Evolutionary conservation across 768 basidiomycete species (phyloP), one percentile per base, ranked within the genome.

Genomic region (Amanita exitialis): DNA sequence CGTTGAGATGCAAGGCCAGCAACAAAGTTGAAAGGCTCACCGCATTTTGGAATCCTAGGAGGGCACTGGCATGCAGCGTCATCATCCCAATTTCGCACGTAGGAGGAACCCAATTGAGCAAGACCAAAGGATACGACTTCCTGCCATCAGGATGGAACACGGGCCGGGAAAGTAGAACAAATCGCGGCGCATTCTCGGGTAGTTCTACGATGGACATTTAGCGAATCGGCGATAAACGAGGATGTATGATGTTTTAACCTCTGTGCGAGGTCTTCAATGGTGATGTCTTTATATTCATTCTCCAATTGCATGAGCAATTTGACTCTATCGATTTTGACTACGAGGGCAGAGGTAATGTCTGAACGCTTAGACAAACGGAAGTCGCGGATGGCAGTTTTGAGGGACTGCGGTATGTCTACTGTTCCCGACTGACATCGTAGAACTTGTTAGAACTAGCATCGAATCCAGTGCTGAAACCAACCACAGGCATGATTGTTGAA

Each of bases 271-370:
- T 94, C 90, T 58, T 87, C 86, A 52, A 92, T 79, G 50, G 74
- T 75, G 53, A 89, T 83, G 53, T 79, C 68, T 60, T 86, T 82
- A 56, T 88, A 83, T 61, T 83, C 80, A 49, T 91, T 88, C 28
- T 82, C 86, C 59, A 90, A 83, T 62, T 86, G 84, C 84, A 96
- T 86, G 56, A 80, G 61, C 52, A 94, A 76, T 58, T 82, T 73
- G 36, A 73, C 66, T 72, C 89, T 93, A 75, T 93, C 85, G 68
- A 94, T 90, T 79, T 93, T 94, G 66, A 94, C 82, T 58, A 91
- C 70, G 49, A 94, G 72, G 13, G 90, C 91, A 21, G 89, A 83
- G 58, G 75, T 83, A 35, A 82, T 86, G 39, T 75, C 76, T 15
- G 75, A 80, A 20, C 85, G 78, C 51, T 90, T 86, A 12, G 88